A percentile compares a stretch with the other conserved stretches of the same genome.
Conservation (phyloP, 73 alveolate species). For the Tetrahymena elliotti region DNA sequence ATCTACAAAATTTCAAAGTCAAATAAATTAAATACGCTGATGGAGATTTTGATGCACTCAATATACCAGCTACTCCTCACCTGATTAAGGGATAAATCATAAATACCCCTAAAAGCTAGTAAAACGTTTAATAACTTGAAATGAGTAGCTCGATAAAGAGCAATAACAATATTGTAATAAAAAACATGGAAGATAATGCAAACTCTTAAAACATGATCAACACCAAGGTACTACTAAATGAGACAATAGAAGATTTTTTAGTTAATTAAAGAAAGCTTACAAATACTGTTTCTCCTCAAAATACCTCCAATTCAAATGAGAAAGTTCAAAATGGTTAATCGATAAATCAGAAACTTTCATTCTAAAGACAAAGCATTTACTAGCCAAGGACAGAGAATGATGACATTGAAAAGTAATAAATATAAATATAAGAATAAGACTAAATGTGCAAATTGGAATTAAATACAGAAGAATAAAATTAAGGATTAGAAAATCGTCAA, state of each 20-base stretch:
- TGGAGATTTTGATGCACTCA: neutral
- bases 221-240: neutral
- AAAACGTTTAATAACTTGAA: neutral
- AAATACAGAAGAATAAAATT: neutral
- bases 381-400: neutral
- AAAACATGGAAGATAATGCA: neutral
- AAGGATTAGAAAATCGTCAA: neutral
- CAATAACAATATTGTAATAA: neutral
- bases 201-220: neutral
- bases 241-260: neutral
- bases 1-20: neutral
- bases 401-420: neutral
- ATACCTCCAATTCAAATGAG: neutral
- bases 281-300: neutral
- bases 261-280: neutral
- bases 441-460: neutral
- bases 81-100: neutral
- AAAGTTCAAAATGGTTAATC: neutral
- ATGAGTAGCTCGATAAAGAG: neutral
- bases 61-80: neutral
- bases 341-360: neutral
- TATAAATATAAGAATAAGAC: neutral
- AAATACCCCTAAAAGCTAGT: neutral
- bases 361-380: neutral
- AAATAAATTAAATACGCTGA: neutral